Conservation (phyloP, 441 rosid genomes). For the Kokia cookei region DNA sequence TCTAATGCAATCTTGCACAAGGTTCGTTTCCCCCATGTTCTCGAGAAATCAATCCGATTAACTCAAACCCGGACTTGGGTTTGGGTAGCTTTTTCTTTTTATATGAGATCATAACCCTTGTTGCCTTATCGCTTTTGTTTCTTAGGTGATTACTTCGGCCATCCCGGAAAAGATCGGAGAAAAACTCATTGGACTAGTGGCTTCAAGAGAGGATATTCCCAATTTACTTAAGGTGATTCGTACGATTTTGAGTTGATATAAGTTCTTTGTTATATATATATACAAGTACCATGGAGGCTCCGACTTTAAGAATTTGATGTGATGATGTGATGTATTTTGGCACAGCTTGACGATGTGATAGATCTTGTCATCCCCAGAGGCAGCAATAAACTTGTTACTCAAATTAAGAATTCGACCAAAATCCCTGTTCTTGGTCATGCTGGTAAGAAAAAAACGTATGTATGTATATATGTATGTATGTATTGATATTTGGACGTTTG, state of each 20-base stretch:
- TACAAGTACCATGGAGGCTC: too few species aligned
- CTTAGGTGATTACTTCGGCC: slow-evolving; percentile 26
- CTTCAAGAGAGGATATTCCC: slow-evolving; percentile 34
- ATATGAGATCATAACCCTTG: too few species aligned
- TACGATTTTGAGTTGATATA: neutral
- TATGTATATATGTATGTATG: too few species aligned
- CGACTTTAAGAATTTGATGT: too few species aligned
- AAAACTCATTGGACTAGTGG: slow-evolving; percentile 31
- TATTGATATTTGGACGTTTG: too few species aligned
- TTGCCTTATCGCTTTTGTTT: neutral
- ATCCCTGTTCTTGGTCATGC: slow-evolving; percentile 82
- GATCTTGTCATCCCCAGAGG: slow-evolving; percentile 84
- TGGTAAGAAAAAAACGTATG: slow-evolving; percentile 5
- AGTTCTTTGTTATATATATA: neutral
- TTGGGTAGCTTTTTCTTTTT: too few species aligned
- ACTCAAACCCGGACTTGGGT: too few species aligned
- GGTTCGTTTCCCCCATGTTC: neutral
- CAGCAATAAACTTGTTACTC: slow-evolving; percentile 62
- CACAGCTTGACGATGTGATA: slow-evolving; percentile 72
- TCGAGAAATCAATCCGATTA: too few species aligned
- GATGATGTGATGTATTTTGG: neutral
- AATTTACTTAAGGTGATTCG: slow-evolving; percentile 29
- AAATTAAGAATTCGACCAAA: slow-evolving; percentile 64
- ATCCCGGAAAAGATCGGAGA: slow-evolving; percentile 24
- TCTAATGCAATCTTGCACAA: slow-evolving; percentile 84